Conservation (phyloP, 306 rosid genomes). For the Ormosia semicastrata region DNA sequence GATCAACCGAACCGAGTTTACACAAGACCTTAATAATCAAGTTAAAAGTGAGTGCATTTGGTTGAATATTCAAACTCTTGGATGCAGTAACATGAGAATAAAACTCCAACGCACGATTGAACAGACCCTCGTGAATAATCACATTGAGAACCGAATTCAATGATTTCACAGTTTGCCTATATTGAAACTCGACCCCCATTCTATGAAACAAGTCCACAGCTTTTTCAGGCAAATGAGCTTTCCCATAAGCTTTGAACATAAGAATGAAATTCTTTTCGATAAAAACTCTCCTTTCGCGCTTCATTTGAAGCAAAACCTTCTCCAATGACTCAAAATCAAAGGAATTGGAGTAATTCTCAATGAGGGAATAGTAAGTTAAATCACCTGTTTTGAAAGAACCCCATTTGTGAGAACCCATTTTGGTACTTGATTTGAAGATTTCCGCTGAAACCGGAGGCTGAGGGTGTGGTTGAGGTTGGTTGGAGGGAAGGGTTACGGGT, state of each 20-base stretch:
- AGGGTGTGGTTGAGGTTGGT: not conserved
- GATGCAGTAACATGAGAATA: slow-evolving; percentile 44
- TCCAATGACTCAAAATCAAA: slow-evolving; percentile 64
- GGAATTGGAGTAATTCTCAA: slow-evolving; percentile 57
- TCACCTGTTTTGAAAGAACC: slow-evolving; percentile 84
- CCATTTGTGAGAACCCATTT: slow-evolving; percentile 39
- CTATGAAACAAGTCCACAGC: slow-evolving; percentile 73
- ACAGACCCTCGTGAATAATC: slow-evolving; percentile 59
- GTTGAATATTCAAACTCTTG: slow-evolving; percentile 39
- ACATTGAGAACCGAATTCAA: slow-evolving; percentile 93
- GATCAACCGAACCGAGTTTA: slow-evolving; percentile 78
- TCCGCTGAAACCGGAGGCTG: slow-evolving; percentile 45
- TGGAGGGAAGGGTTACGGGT: not conserved
- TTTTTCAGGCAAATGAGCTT: slow-evolving; percentile 72
- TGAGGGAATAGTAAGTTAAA: slow-evolving; percentile 71
- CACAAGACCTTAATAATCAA: slow-evolving; percentile 81
- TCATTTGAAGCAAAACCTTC: slow-evolving; percentile 62
- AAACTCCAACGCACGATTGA: slow-evolving; percentile 55
- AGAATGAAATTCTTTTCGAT: slow-evolving; percentile 58
- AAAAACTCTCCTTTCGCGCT: slow-evolving; percentile 61
- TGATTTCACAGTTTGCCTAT: slow-evolving; percentile 71
- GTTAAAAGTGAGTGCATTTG: slow-evolving; percentile 77
- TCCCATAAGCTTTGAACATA: slow-evolving; percentile 80
- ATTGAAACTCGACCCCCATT: slow-evolving; percentile 75
- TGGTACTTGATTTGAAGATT: slow-evolving; percentile 62